Percentiles rank a stretch among this genome's conserved stretches.
Conservation (phyloP, 2,329 filamentous ascomycete genomes). For the Penicillium sp. region DNA sequence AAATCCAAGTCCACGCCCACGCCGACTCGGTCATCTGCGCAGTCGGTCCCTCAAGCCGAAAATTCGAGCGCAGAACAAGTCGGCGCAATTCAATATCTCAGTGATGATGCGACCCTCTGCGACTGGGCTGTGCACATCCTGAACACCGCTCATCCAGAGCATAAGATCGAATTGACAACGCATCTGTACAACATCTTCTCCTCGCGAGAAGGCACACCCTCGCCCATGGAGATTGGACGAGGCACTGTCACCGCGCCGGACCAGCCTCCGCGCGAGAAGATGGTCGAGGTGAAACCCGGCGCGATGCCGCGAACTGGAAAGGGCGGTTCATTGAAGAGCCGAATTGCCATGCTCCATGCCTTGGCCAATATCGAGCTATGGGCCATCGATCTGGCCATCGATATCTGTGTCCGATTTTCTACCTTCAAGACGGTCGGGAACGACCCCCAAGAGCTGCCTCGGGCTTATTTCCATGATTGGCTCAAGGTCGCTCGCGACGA, state of each 20-base stretch:
- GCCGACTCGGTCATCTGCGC: conserved; percentile 3
- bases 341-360: conserved; percentile 44
- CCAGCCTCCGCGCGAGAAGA: conserved; percentile 38
- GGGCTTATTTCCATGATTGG: conserved; percentile 46
- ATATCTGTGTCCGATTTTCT: conserved; percentile 44
- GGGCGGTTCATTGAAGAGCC: conserved; percentile 41
- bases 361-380: conserved; percentile 47
- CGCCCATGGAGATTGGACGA: conserved; percentile 40
- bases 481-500: conserved; percentile 46
- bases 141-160: conserved; percentile 42
- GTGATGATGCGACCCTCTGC: conserved; percentile 41
- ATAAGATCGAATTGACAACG: conserved; percentile 44
- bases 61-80: conserved; percentile 7
- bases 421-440: conserved; percentile 35
- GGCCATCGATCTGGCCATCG: conserved; percentile 45
- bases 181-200: conserved; percentile 41
- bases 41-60: conserved; percentile 12
- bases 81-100: conserved; percentile 28
- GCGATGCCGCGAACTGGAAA: conserved; percentile 38
- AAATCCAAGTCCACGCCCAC: too few relatives aligned
- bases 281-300: conserved; percentile 36
- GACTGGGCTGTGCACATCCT: conserved; percentile 45
- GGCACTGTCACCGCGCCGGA: conserved; percentile 35
- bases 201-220: conserved; percentile 33
- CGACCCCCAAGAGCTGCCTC: conserved; percentile 29